Evolutionary conservation across 2,329 filamentous ascomycete genomes (phyloP).

Genomic region (Periglandula ipomoeae): DNA sequence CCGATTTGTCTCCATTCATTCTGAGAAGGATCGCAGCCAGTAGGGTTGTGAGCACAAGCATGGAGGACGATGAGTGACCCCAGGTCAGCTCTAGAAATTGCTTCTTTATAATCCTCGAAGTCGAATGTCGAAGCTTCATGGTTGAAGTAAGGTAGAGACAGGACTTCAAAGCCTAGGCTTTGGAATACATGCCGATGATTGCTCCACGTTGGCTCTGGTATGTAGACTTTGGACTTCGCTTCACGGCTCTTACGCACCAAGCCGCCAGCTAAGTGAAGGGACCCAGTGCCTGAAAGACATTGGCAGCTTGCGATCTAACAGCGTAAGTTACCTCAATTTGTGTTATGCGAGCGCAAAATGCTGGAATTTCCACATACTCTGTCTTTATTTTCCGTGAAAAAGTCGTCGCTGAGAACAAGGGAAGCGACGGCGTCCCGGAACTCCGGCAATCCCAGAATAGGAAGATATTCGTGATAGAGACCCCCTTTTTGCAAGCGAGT

Average conservation of each 20-base stretch:
- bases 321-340: background rate
- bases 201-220: constrained; percentile 32
- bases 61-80: background rate
- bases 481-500: constrained; percentile 26
- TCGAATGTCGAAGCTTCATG: background rate
- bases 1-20: constrained; percentile 25
- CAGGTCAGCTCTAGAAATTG: background rate
- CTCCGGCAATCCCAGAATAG: constrained; percentile 63
- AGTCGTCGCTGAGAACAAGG: constrained; percentile 15
- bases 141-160: background rate
- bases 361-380: constrained; percentile 20
- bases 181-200: constrained; percentile 24
- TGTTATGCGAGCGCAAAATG: no score
- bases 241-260: constrained; percentile 12
- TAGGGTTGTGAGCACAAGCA: constrained; percentile 30
- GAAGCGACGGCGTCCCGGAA: constrained; percentile 37
- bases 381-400: constrained; percentile 8
- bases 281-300: constrained; percentile 27
- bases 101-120: background rate
- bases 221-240: constrained; percentile 19
- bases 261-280: constrained; percentile 21
- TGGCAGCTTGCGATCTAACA: constrained; percentile 12
- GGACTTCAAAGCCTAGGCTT: background rate
- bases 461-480: constrained; percentile 88
- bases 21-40: constrained; percentile 23